Evolutionary conservation across 176 grass and related monocot genomes (phyloP), one percentile per base, ranked within the genome.

Genomic region (Paspalum notatum): DNA sequence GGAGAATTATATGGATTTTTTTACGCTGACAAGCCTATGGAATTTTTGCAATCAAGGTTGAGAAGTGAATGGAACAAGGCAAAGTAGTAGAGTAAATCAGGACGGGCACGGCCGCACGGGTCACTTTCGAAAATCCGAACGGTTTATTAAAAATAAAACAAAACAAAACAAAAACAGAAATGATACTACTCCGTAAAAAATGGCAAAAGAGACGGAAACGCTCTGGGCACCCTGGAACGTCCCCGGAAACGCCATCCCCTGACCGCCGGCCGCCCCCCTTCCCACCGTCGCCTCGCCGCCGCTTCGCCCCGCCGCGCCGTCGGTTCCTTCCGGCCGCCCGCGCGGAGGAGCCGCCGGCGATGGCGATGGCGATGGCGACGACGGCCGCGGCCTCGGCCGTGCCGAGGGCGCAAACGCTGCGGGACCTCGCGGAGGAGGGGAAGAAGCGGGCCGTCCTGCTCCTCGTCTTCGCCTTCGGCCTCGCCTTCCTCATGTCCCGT

Each of bases 401-500:
- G 65, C 26, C 18, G 26, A 81, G 56, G 77, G 40, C 77, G 71
- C 90, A 57, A 45, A 85, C 87, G 71, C 46, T 71, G 25, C 87
- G 77, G 44, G 87, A 89, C 77, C 87, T 89, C n/a, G 77, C 57
- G 27, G 87, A 89, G 47, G 87, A 89, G 82, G 87, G 82, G 71
- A 89, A 89, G 87, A 85, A 89, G 82, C 87, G 87, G 41, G 72
- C 82, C 71, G 82, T 89, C 57, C 77, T 89, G 71, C 77, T 89
- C 65, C 87, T 89, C 64, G 72, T 89, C 71, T 81, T 89, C 82
- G 77, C 72, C 72, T 89, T 77, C 57, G 87, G 87, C 1, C 82
- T 89, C 57, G 82, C 87, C 38, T 89, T 89, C 71, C 77, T 89
- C 65, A 85, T 89, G 87, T 85, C 87, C 77, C 77, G 87, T 89